Base-by-base conservation (phyloP, 805 yeast species). In the Kregervanrija delftensis region DNA sequence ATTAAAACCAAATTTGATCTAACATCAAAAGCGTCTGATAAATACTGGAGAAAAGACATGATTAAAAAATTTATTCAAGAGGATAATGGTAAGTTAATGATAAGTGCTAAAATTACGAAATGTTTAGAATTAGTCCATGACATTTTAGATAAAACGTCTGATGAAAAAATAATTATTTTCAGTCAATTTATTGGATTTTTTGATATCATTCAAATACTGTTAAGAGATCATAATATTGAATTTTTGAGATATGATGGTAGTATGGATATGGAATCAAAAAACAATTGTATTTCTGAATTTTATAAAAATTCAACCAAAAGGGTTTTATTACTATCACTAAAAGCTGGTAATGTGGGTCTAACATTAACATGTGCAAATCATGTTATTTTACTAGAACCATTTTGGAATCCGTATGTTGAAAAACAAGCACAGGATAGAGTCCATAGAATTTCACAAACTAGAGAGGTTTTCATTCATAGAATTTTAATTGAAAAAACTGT, bases 351-450 rank as follows among this genome's bases (percentile, higher is more conserved):
- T 59, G 95, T 90, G 11, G 99, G 99, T 2, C 71, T 93, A 48
- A 93, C 98, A 0, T 72, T 93, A 52, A 93, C 97, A 0, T 86
- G 95, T 67, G 99, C 99, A 1, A 83, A 87, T 33, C 96, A 88
- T 61, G 96, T 90, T 11, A 79, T 93, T 39, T 76, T 93, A 11
- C 74, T 87, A 69, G 99, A 93, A 61, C 97, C 98, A 13, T 93
- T 89, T 62, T 93, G 99, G 99, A 93, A 93, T 59, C 98, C 98
- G 2, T 93, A 75, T 61, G 96, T 91, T 8, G 98, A 93, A 65
- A 96, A 87, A 40, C 99, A 93, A 66, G 99, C 99, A 0, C 87
- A 86, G 75, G 99, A 89, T 59, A 77, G 99, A 52, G 95, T 95
- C 8, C 91, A 93, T 65, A 76, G 99, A 62, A 88, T 93, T 49